Base-by-base conservation (phyloP, 108 stramenopile genomes). In the Seminavis robusta region DNA sequence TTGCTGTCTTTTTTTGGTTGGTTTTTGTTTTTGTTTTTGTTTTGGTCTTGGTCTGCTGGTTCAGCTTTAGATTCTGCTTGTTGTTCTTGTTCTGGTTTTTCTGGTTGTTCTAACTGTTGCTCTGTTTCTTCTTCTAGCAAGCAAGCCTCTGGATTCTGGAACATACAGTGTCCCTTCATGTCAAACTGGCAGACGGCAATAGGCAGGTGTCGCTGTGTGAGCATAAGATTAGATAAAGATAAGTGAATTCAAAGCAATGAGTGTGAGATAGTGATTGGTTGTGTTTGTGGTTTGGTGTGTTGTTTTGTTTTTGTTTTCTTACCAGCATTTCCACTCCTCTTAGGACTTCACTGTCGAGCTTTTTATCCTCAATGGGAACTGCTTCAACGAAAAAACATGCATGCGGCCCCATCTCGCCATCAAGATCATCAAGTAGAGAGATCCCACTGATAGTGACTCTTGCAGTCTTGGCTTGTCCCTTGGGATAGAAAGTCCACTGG, bases 401-500 rank as follows among this genome's bases (percentile, higher is more conserved):
- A n/a, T 43, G 42, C n/a, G n/a, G n/a, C n/a, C n/a, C n/a, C n/a
- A n/a, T n/a, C n/a, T n/a, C n/a, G n/a, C n/a, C n/a, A n/a, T n/a
- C n/a, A n/a, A n/a, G n/a, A n/a, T n/a, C n/a, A n/a, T n/a, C n/a
- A n/a, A n/a, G n/a, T n/a, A n/a, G n/a, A n/a, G n/a, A n/a, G 4
- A 69, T 61, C 0, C 48, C 52, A 33, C 27, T 51, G 4, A 26
- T 42, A n/a, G 39, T 67, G 27, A 52, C 39, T 29, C 51, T 41
- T n/a, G 54, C 38, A 32, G 72, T 73, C 5, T n/a, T 52, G 17
- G 56, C 60, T 38, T 56, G 45, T 26, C 72, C 72, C 41, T 59
- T 62, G 0, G 72, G 72, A 40, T 67, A 73, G 28, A 61, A 54
- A 2, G 72, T 73, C 72, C 72, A 73, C 26, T 54, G 47, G 11